A percentile compares a stretch with the other conserved stretches of the same genome.
Evolutionary conservation across 208 protist genomes (phyloP).

Genomic region (Lotmaria passim): DNA sequence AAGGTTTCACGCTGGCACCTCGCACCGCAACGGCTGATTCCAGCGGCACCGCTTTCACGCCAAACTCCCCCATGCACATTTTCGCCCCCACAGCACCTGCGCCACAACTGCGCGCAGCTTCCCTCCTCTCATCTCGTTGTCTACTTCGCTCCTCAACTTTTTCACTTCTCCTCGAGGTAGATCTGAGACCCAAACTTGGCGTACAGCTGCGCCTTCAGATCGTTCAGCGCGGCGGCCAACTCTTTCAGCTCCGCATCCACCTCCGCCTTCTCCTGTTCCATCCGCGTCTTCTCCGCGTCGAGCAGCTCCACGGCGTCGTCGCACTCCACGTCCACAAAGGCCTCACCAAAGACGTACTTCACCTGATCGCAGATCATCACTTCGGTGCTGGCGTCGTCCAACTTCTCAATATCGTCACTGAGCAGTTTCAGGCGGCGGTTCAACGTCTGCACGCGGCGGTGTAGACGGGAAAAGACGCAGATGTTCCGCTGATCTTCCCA

Average conservation of each 20-base stretch:
- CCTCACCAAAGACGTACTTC: constrained; percentile 91
- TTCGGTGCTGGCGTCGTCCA: constrained; percentile 55
- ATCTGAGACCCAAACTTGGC: constrained; percentile 91
- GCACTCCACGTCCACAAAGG: constrained; percentile 76
- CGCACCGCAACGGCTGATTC: too few relatives aligned
- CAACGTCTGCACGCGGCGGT: constrained; percentile 72
- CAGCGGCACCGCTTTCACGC: neutral
- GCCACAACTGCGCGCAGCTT: too few relatives aligned
- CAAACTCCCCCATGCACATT: neutral
- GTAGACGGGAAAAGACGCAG: constrained; percentile 83
- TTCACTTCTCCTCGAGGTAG: constrained; percentile 90
- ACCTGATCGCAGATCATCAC: constrained; percentile 69
- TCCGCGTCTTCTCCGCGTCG: constrained; percentile 52
- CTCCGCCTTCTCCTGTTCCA: constrained; percentile 55
- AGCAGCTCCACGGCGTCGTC: constrained; percentile 71
- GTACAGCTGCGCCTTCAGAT: constrained; percentile 89
- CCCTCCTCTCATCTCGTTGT: neutral
- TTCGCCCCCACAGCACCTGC: too few relatives aligned
- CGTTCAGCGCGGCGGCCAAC: constrained; percentile 55
- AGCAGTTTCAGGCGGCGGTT: constrained; percentile 44
- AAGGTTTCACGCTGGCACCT: too few relatives aligned
- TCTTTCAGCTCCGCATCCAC: constrained; percentile 59
- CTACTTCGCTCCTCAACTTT: neutral
- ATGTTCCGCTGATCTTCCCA: constrained; percentile 91
- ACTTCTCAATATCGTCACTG: constrained; percentile 77